Base-by-base conservation (phyloP, 495 filamentous ascomycete species). In the Rhypophila decipiens region DNA sequence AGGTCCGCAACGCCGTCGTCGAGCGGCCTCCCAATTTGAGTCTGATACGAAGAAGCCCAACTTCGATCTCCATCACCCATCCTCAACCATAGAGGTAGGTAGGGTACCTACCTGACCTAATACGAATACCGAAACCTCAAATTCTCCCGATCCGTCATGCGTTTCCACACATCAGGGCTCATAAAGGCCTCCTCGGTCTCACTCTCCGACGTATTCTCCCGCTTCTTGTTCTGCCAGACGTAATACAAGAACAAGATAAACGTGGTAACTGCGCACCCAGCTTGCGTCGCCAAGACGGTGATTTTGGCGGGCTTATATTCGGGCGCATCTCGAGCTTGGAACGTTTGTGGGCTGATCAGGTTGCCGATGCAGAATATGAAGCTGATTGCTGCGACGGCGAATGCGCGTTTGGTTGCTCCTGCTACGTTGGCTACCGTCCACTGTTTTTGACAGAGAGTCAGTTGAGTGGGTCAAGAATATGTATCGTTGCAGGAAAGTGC, bases 331-430 rank as follows among this genome's bases (percentile, higher is more conserved):
- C 54, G 60, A 1, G 69, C 72, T 51, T 76, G 78, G 61, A 85
- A 85, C 2, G 80, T 84, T 59, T 85, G 82, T 4, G 83, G 83
- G 0, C 82, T 79, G 56, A 85, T 82, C 51, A 85, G 83, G 52
- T 79, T 84, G 4, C 80, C 83, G 11, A 84, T 57, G 15, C 75
- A 78, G 65, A 84, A 85, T 13, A 72, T 74, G 11, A 71, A 76
- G 17, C 72, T 68, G 31, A 85, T 61, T 17, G 84, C 60, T 17
- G 80, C 75, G 12, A 74, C 56, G 11, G 62, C 61, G 23, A 67
- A 67, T 44, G 66, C 64, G 9, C 64, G 64, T 58, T 69, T 69
- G 39, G 66, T 69, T 18, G 53, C 46, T 2, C 66, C 66, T 39
- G 50, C 58, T n/a, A 66, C 34, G 57, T 69, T 69, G 53, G 64